Evolutionary conservation across 2,329 filamentous ascomycete species (phyloP).

Genomic region (Aspergillus carbonarius): DNA sequence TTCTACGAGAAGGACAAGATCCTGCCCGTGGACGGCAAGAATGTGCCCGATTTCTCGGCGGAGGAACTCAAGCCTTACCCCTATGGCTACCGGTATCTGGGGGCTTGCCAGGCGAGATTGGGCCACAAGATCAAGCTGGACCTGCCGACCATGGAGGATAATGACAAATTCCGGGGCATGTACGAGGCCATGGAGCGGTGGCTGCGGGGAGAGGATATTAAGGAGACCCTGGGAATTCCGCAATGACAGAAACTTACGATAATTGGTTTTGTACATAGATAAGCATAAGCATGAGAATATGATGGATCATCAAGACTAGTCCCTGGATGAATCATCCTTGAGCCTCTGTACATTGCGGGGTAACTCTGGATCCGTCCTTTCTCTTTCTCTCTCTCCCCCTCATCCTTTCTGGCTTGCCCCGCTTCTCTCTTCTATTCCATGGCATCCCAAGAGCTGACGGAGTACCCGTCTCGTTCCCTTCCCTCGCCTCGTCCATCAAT

Average conservation of each 20-base stretch:
- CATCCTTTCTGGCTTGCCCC: neutral
- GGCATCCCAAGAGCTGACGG: slow-evolving; percentile 5
- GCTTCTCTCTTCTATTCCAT: neutral
- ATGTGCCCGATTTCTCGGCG: neutral
- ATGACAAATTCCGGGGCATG: slow-evolving; percentile 4
- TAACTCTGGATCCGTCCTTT: neutral
- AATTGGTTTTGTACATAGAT: neutral
- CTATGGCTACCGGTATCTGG: slow-evolving; percentile 3
- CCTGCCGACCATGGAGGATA: slow-evolving; percentile 4
- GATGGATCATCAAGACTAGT: neutral
- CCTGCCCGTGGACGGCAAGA: slow-evolving; percentile 3
- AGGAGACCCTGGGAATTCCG: slow-evolving; percentile 4
- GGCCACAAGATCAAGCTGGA: slow-evolving; percentile 5
- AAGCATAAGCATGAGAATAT: neutral
- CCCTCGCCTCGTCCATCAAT: neutral
- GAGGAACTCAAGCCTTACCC: slow-evolving; percentile 4
- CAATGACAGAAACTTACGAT: neutral
- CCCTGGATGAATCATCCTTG: neutral
- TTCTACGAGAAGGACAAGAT: slow-evolving; percentile 7
- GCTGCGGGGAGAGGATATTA: slow-evolving; percentile 1
- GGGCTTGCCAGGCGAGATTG: neutral
- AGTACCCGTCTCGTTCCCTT: neutral
- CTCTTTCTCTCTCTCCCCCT: neutral
- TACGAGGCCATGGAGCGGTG: slow-evolving; percentile 5
- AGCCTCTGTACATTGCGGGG: neutral